A percentile compares a stretch with the other conserved stretches of the same genome.
phyloP scores from a whole-genome alignment of 2,329 filamentous ascomycete genomes.

The Aureobasidium uvarum region DNA sequence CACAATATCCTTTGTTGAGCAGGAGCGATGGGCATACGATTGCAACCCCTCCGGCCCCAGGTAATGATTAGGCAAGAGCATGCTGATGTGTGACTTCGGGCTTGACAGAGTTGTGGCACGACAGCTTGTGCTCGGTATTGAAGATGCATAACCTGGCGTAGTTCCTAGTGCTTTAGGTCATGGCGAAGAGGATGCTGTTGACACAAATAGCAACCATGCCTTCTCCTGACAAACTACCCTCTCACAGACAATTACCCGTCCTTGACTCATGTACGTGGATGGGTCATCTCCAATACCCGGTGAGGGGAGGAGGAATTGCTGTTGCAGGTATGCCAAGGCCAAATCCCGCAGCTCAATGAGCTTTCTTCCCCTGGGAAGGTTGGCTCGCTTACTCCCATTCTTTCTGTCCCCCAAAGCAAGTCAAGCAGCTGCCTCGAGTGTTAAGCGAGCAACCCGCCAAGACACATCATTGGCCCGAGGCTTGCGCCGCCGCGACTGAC shows the following conservation, averaged over 20 bases:
- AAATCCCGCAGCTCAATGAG: background rate
- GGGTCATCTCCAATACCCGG: no score
- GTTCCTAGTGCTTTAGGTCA: no score
- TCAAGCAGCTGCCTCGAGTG: conserved; percentile 4
- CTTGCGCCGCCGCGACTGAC: conserved; percentile 22
- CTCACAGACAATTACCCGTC: no score
- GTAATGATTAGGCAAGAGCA: background rate
- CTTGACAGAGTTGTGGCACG: background rate
- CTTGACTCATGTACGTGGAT: no score
- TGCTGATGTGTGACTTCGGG: no score
- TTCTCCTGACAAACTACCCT: no score
- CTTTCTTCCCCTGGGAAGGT: background rate
- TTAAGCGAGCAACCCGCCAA: conserved; percentile 23
- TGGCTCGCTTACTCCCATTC: conserved; percentile 17
- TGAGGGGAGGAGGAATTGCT: no score
- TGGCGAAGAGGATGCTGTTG: no score
- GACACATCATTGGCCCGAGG: conserved; percentile 22
- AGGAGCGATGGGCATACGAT: no score
- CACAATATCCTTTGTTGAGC: no score
- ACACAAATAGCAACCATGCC: no score
- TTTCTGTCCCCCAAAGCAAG: background rate
- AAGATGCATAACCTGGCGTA: no score
- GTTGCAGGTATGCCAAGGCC: background rate
- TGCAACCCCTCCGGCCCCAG: background rate
- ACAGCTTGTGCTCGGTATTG: background rate